A percentile compares a stretch with the other conserved stretches of the same genome.
These are phyloP conservation scores for Verticillium alfalfae DNA, from an alignment of 2,329 filamentous ascomycete genomes.

Conservation along the genomic window DNA sequence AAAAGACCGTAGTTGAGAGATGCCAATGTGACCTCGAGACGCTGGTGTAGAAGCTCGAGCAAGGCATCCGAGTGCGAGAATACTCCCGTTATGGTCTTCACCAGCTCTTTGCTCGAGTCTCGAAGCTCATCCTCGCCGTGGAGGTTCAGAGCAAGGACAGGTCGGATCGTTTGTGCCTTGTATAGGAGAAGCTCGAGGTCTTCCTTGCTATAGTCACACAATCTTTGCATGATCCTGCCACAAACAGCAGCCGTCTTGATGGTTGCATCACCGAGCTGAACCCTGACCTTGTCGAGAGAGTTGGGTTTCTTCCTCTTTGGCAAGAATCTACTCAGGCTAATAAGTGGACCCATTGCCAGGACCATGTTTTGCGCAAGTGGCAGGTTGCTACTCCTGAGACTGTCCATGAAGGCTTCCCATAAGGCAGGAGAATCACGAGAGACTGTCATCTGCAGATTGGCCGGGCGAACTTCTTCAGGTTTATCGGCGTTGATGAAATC, in stretches of 20 bases:
- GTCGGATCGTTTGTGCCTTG: constrained; percentile 62
- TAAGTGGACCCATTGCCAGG: constrained; percentile 62
- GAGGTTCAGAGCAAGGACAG: constrained; percentile 73
- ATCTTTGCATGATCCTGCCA: constrained; percentile 67
- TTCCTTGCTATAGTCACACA: constrained; percentile 68
- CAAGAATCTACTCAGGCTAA: constrained; percentile 70
- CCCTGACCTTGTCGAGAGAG: constrained; percentile 40
- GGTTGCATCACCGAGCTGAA: constrained; percentile 74
- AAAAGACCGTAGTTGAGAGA: constrained; percentile 32
- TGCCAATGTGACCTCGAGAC: constrained; percentile 33
- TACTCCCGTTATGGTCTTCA: constrained; percentile 77
- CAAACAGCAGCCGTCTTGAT: constrained; percentile 51
- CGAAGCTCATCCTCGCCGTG: constrained; percentile 76
- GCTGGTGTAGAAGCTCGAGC: constrained; percentile 36
- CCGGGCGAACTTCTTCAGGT: constrained; percentile 9
- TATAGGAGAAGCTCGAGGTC: constrained; percentile 67
- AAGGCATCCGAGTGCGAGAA: constrained; percentile 44
- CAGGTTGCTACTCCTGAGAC: constrained; percentile 61
- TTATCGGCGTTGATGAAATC: constrained; percentile 54
- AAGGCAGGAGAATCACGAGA: constrained; percentile 65
- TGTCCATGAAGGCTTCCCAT: constrained; percentile 71
- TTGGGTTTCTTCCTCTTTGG: constrained; percentile 40
- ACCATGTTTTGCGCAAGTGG: constrained; percentile 71
- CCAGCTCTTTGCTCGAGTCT: constrained; percentile 71
- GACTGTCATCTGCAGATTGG: not conserved